Evolutionary conservation across 2,329 filamentous ascomycete species (phyloP).

Genomic region (Aspergillus chevalieri): DNA sequence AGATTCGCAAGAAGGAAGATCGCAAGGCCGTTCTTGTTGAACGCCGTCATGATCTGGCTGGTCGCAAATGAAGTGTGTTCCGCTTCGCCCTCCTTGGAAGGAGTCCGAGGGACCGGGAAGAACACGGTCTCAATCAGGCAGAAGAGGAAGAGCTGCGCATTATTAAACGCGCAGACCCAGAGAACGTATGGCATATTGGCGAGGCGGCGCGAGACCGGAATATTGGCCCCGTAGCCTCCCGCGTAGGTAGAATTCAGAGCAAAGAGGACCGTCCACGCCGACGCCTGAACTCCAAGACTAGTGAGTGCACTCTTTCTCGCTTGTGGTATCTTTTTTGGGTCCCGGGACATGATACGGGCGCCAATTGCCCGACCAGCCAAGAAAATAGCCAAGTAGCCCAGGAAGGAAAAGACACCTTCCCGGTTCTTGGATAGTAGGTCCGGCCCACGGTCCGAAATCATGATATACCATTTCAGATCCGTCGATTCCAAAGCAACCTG

Average conservation of each 20-base stretch:
- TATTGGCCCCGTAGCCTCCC: slow-evolving; percentile 58
- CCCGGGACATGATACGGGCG: slow-evolving; percentile 67
- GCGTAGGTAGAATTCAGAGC: slow-evolving; percentile 60
- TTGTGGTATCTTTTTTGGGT: slow-evolving; percentile 37
- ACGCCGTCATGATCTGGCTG: slow-evolving; percentile 72
- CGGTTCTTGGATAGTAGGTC: slow-evolving; percentile 82
- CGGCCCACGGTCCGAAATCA: slow-evolving; percentile 67
- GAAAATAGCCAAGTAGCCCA: slow-evolving; percentile 92
- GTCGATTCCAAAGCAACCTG: slow-evolving; percentile 71
- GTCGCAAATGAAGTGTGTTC: slow-evolving; percentile 64
- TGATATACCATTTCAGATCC: slow-evolving; percentile 71
- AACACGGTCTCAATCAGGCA: slow-evolving; percentile 70
- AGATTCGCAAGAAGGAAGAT: slow-evolving; percentile 86
- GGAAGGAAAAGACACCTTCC: slow-evolving; percentile 91
- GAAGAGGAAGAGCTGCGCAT: slow-evolving; percentile 71
- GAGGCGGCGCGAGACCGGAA: slow-evolving; percentile 77
- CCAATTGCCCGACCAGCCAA: slow-evolving; percentile 81
- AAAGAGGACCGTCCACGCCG: slow-evolving; percentile 66
- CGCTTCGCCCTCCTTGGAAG: slow-evolving; percentile 50
- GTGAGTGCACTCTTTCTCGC: slow-evolving; percentile 54
- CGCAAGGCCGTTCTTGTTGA: slow-evolving; percentile 80
- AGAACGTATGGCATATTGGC: slow-evolving; percentile 91
- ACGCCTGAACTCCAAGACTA: slow-evolving; percentile 59
- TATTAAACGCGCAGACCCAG: slow-evolving; percentile 91
- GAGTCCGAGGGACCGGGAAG: slow-evolving; percentile 66